Base-by-base conservation (phyloP, 495 filamentous ascomycete species). In the Penicillium ochrochloron region DNA sequence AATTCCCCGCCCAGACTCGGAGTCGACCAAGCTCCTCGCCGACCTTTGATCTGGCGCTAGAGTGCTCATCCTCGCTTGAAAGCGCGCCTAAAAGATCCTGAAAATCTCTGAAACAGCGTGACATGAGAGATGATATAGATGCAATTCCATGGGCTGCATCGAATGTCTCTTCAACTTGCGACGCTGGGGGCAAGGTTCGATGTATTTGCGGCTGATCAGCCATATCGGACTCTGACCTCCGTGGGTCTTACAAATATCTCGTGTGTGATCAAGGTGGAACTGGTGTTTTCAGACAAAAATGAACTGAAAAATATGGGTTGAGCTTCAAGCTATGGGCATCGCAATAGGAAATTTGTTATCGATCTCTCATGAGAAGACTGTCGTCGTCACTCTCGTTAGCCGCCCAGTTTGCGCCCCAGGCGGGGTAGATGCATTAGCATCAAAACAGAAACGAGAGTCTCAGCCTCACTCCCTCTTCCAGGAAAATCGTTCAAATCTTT, bases 401-500 rank as follows among this genome's bases (percentile, higher is more conserved):
- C 23, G 46, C 21, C 42, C 42, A 23, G 12, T n/a, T 23, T 50
- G 46, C 21, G 46, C 10, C 46, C 21, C 21, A 25, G 15, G 46
- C 19, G 46, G 46, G 46, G 46, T 50, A 50, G 46, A 50, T 50
- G 46, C 46, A 27, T 50, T 27, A 50, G 46, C 46, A 50, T 50
- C 21, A 50, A 27, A 23, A 50, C 21, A 25, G 46, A 27, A 25
- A n/a, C 46, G 21, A 44, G 31, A 44, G 17, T 44, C 46, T 50
- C 46, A 50, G 23, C 44, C 44, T 23, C 23, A 29, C 46, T 29
- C 21, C 23, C 21, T 27, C 21, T 14, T 3, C 23, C 21, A 6
- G 27, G 46, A 50, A 5, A 50, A 50, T 6, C 1, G 10, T 14
- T 3, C 12, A 29, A 29, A 15, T 23, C 19, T 9, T 17, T 6